phyloP scores from a whole-genome alignment of 148 eudicot species.

The Vaccinium macrocarpon region DNA sequence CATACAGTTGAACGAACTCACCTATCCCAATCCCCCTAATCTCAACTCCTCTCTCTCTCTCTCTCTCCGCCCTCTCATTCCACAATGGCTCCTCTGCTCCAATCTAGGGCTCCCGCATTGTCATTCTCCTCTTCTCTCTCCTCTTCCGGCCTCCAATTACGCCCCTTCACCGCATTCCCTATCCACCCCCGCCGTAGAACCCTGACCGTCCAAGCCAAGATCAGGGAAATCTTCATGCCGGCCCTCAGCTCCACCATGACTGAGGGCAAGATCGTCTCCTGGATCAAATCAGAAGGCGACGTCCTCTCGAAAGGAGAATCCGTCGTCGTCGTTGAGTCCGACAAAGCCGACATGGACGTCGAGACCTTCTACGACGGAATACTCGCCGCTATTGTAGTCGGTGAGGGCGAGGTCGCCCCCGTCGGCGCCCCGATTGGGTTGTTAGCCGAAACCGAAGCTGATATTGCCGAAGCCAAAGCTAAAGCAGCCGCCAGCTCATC shows the following conservation, averaged over 20 bases:
- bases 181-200: slow-evolving; percentile 10
- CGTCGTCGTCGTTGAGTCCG: slow-evolving; percentile 98
- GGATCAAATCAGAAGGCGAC: slow-evolving; percentile 92
- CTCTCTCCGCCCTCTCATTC: slow-evolving; percentile 2
- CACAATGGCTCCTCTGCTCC: slow-evolving; percentile 49
- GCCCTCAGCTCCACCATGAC: slow-evolving; percentile 88
- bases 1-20: background rate
- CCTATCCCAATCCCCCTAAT: background rate
- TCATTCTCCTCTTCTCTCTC: slow-evolving; percentile 51
- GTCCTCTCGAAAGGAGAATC: slow-evolving; percentile 79
- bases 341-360: slow-evolving; percentile 96
- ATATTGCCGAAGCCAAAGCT: slow-evolving; percentile 46
- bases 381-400: slow-evolving; percentile 73
- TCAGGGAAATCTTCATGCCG: slow-evolving; percentile 85
- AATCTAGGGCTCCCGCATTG: slow-evolving; percentile 30
- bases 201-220: slow-evolving; percentile 38
- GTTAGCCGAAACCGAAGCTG: slow-evolving; percentile 76
- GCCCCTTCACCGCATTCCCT: slow-evolving; percentile 18
- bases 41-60: background rate
- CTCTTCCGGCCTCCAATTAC: slow-evolving; percentile 33
- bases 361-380: slow-evolving; percentile 92
- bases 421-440: slow-evolving; percentile 90
- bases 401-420: slow-evolving; percentile 73
- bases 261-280: slow-evolving; percentile 82
- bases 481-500: slow-evolving; percentile 24